A percentile compares a stretch with the other conserved stretches of the same genome.
phyloP scores from a whole-genome alignment of 208 protist species.

The Trypanosoma mega region DNA sequence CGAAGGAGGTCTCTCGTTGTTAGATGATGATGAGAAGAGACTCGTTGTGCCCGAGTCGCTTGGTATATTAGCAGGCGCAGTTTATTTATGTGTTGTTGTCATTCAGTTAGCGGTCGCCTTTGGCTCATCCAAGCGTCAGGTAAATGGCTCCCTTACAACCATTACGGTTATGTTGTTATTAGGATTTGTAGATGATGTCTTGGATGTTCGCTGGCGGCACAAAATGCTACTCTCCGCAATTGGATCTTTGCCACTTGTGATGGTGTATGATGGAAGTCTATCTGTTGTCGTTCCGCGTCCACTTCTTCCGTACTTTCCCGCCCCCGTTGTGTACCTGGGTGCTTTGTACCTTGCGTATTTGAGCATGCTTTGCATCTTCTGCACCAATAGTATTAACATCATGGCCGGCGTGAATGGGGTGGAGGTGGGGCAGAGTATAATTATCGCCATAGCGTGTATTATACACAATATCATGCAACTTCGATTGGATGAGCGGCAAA shows the following conservation, averaged over 20 bases:
- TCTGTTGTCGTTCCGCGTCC: conserved; percentile 87
- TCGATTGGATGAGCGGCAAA: conserved; percentile 34
- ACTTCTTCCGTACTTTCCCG: conserved; percentile 29
- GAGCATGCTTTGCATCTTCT: conserved; percentile 97
- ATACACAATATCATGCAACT: conserved; percentile 95
- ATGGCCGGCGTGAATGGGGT: conserved; percentile 99
- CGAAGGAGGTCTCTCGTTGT: conserved; percentile 22
- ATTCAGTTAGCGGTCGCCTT: conserved; percentile 34
- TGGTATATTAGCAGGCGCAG: conserved; percentile 70
- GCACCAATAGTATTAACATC: conserved; percentile 99
- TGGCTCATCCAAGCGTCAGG: conserved; percentile 31
- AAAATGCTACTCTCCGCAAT: conserved; percentile 98
- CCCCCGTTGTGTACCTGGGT: conserved; percentile 79
- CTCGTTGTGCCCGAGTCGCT: conserved; percentile 67
- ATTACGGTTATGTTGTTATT: conserved; percentile 98
- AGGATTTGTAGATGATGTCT: conserved; percentile 99
- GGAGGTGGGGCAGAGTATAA: conserved; percentile 95
- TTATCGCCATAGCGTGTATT: conserved; percentile 93
- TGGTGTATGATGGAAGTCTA: conserved; percentile 90
- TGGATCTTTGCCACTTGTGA: conserved; percentile 93
- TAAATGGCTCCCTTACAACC: conserved; percentile 92
- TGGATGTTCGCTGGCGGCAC: conserved; percentile 97
- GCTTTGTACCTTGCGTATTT: conserved; percentile 96
- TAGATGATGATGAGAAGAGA: conserved; percentile 30
- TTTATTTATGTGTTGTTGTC: conserved; percentile 77